Evolutionary conservation across 1,284 basidiomycete species (phyloP).

Genomic region (Trametes hirsuta): DNA sequence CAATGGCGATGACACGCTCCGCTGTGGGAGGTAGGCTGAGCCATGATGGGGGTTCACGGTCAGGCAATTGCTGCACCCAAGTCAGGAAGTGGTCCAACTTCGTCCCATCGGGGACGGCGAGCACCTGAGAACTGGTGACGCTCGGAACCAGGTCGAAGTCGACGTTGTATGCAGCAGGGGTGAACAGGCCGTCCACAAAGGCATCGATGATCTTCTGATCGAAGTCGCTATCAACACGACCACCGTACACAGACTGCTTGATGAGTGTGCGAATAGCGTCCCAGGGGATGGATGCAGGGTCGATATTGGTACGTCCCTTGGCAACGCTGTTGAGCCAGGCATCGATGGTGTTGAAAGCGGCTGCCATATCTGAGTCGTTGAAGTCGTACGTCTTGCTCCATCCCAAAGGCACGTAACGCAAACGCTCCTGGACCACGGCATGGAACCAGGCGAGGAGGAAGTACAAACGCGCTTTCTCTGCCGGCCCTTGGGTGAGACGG

Average conservation of each 20-base stretch:
- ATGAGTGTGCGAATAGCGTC: constrained; percentile 87
- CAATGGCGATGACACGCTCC: constrained; percentile 87
- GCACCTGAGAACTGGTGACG: constrained; percentile 55
- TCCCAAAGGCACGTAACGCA: constrained; percentile 92
- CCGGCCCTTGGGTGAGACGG: constrained; percentile 81
- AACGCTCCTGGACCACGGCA: constrained; percentile 92
- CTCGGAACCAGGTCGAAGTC: constrained; percentile 88
- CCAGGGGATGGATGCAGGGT: constrained; percentile 92
- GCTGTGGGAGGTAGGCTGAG: constrained; percentile 89
- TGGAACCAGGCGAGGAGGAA: constrained; percentile 99
- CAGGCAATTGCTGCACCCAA: constrained; percentile 88
- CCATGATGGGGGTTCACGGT: constrained; percentile 92
- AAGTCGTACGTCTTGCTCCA: constrained; percentile 98
- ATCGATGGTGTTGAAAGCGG: constrained; percentile 90
- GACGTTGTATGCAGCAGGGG: constrained; percentile 84
- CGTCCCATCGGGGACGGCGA: constrained; percentile 87
- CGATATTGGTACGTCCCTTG: constrained; percentile 88
- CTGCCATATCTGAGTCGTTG: constrained; percentile 97
- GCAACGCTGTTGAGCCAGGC: constrained; percentile 82
- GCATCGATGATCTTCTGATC: constrained; percentile 91
- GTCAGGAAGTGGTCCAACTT: constrained; percentile 87
- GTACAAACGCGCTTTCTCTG: constrained; percentile 88
- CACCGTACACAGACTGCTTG: constrained; percentile 95
- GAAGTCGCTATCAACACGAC: constrained; percentile 91
- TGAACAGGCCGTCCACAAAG: constrained; percentile 91